Evolutionary conservation across 352 stramenopile genomes (phyloP).

Genomic region (Pythium insidiosum): DNA sequence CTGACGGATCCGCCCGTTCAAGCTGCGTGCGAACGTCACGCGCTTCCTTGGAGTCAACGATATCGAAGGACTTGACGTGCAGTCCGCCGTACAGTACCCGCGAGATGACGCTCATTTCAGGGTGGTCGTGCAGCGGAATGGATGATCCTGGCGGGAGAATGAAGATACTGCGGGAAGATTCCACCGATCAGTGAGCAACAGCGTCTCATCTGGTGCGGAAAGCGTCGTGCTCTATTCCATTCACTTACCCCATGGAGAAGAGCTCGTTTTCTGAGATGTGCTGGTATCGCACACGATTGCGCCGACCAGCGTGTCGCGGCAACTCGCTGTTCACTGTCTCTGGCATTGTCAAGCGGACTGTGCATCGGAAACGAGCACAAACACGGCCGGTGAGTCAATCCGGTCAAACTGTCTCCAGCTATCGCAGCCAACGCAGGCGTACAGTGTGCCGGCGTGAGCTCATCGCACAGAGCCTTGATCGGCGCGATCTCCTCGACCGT

Average conservation of each 20-base stretch:
- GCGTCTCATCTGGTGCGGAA: too few species aligned
- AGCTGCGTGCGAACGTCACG: constrained; percentile 1
- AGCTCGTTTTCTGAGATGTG: constrained; percentile 78
- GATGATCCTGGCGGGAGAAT: constrained; percentile 60
- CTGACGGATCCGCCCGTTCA: constrained; percentile 5
- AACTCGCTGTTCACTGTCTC: constrained; percentile 2
- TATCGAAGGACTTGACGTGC: constrained; percentile 54
- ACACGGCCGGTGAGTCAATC: too few species aligned
- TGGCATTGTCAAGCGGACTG: constrained; percentile 54
- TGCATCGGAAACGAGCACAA: too few species aligned
- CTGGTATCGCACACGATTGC: constrained; percentile 52
- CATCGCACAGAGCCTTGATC: constrained; percentile 61
- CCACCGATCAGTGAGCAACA: constrained; percentile 1
- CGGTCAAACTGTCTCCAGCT: too few species aligned
- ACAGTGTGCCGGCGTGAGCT: constrained; percentile 64
- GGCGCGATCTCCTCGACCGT: constrained; percentile 43
- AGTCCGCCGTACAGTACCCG: constrained; percentile 70
- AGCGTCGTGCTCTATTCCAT: too few species aligned
- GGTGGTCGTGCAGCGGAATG: constrained; percentile 79
- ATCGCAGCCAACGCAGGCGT: constrained; percentile 2
- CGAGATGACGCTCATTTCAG: constrained; percentile 80
- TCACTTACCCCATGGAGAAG: constrained; percentile 67
- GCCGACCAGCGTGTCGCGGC: constrained; percentile 2
- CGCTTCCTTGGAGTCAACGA: constrained; percentile 21
- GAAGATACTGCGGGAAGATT: constrained; percentile 52